A percentile compares a stretch with the other conserved stretches of the same genome.
Evolutionary conservation across 2,329 filamentous ascomycete species (phyloP).

Genomic region (Pseudocercospora fijiensis): DNA sequence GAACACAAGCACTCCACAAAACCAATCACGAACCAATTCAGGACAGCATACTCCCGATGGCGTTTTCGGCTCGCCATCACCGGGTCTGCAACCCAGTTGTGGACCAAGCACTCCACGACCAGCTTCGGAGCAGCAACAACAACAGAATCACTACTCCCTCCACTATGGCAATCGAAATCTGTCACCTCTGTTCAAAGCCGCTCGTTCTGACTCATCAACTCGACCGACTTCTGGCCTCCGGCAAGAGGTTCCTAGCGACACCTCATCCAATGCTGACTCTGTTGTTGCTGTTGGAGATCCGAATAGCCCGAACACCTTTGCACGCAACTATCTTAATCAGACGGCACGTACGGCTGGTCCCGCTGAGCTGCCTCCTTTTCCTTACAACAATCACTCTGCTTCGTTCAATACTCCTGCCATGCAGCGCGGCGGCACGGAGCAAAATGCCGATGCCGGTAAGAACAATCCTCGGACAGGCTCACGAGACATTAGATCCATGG

Average conservation of each 20-base stretch:
- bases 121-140: slow-evolving; percentile 26
- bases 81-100: slow-evolving; percentile 39
- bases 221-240: slow-evolving; percentile 45
- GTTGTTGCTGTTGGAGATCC: slow-evolving; percentile 17
- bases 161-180: slow-evolving; percentile 51
- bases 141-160: slow-evolving; percentile 31
- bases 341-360: slow-evolving; percentile 31
- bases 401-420: slow-evolving; percentile 12
- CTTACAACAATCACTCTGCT: slow-evolving; percentile 19
- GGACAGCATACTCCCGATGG: slow-evolving; percentile 22
- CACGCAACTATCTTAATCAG: slow-evolving; percentile 37
- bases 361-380: slow-evolving; percentile 23
- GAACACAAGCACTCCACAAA: slow-evolving; percentile 24
- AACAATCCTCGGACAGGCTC: slow-evolving; percentile 15
- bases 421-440: slow-evolving; percentile 20
- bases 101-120: slow-evolving; percentile 31
- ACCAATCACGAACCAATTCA: slow-evolving; percentile 24
- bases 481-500: slow-evolving; percentile 39
- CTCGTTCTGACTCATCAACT: slow-evolving; percentile 44
- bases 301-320: slow-evolving; percentile 30
- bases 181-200: slow-evolving; percentile 51
- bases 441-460: slow-evolving; percentile 12
- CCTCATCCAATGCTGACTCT: slow-evolving; percentile 19
- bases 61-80: slow-evolving; percentile 40
- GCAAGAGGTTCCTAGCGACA: slow-evolving; percentile 40